These are phyloP conservation scores for Closterium sp. DNA, from an alignment of 139 green algal species.

Conservation along the genomic window DNA sequence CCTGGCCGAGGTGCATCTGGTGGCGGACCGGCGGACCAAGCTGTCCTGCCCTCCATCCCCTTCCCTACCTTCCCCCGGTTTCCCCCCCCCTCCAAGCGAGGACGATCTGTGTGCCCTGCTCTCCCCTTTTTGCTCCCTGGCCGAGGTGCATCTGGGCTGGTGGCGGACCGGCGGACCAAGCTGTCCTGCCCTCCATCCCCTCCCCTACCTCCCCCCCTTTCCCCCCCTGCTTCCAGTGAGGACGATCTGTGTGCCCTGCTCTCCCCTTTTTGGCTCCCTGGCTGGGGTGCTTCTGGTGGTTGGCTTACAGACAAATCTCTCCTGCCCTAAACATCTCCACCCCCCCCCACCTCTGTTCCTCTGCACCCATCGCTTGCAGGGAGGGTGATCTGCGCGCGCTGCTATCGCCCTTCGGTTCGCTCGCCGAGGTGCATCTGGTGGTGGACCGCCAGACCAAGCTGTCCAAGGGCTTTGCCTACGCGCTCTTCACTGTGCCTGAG, in stretches of 20 bases:
- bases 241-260: no score
- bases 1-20: no score
- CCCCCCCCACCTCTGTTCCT: no score
- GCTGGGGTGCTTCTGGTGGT: background rate
- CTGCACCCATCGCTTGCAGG: constrained; percentile 47
- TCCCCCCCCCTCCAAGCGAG: background rate
- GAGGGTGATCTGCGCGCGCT: constrained; percentile 80
- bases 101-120: background rate
- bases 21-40: no score
- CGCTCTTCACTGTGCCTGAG: constrained; percentile 69
- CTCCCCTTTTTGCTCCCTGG: background rate
- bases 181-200: no score
- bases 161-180: no score
- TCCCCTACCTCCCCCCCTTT: no score
- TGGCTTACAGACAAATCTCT: background rate
- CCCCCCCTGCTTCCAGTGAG: no score
- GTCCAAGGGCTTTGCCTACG: constrained; percentile 85
- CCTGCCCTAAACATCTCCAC: no score
- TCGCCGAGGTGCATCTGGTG: constrained; percentile 89
- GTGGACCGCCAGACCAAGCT: constrained; percentile 68
- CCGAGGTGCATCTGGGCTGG: no score
- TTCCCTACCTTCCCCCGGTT: background rate
- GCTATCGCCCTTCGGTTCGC: constrained; percentile 73
- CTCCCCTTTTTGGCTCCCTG: background rate
- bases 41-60: no score